A percentile compares a stretch with the other conserved stretches of the same genome.
phyloP scores from a whole-genome alignment of 2,329 filamentous ascomycete species.

The Oidium heveae region DNA sequence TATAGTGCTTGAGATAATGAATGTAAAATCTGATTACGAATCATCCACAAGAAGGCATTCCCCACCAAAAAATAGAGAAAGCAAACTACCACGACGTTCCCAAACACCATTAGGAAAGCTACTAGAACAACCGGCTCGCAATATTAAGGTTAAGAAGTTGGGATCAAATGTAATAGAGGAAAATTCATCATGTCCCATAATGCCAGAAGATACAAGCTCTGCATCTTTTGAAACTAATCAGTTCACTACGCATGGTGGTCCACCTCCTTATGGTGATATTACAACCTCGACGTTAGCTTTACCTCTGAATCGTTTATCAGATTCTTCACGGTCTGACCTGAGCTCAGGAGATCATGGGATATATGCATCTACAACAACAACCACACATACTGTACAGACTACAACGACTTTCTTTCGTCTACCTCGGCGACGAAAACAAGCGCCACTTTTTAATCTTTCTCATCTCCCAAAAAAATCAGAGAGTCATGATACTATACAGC shows the following conservation, averaged over 20 bases:
- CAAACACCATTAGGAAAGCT: slow-evolving; percentile 7
- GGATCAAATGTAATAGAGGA: background rate
- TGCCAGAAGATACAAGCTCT: background rate
- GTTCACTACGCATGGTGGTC: slow-evolving; percentile 16
- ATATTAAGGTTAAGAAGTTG: background rate
- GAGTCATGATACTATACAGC: slow-evolving; percentile 5
- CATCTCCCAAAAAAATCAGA: slow-evolving; percentile 52
- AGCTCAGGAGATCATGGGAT: slow-evolving; percentile 44
- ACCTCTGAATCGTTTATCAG: slow-evolving; percentile 42
- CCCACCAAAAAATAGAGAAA: slow-evolving; percentile 27
- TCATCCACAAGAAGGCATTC: slow-evolving; percentile 19
- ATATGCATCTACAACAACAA: slow-evolving; percentile 31
- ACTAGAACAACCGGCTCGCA: background rate
- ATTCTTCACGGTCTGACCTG: slow-evolving; percentile 74
- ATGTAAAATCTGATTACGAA: slow-evolving; percentile 62
- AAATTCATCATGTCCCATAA: background rate
- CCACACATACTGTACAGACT: slow-evolving; percentile 35
- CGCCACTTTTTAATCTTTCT: slow-evolving; percentile 63
- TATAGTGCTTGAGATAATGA: slow-evolving; percentile 54
- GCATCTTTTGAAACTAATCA: background rate
- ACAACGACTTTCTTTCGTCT: slow-evolving; percentile 61
- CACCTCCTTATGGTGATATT: slow-evolving; percentile 36
- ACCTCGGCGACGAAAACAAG: slow-evolving; percentile 47
- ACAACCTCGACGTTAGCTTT: slow-evolving; percentile 34
- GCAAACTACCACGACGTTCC: slow-evolving; percentile 23